Percentiles rank a stretch among this genome's conserved stretches.
These are phyloP conservation scores for Globisporangium rhizosaccharum DNA, from an alignment of 352 stramenopile genomes.

Conservation along the genomic window DNA sequence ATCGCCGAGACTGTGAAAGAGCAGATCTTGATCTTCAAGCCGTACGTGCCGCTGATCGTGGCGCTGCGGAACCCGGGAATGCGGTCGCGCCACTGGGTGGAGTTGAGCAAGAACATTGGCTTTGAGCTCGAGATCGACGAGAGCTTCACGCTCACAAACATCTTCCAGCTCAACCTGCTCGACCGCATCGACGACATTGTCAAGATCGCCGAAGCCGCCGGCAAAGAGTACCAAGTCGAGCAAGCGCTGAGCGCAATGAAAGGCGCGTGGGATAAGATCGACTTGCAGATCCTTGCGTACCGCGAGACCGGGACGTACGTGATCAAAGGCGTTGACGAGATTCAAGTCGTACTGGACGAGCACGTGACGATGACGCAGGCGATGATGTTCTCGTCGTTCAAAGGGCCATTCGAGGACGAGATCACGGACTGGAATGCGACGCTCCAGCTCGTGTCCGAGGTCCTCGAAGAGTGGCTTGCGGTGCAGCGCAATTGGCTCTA, in stretches of 20 bases:
- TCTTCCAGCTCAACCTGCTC: constrained; percentile 80
- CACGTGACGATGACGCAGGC: constrained; percentile 95
- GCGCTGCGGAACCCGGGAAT: constrained; percentile 91
- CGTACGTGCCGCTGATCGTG: constrained; percentile 90
- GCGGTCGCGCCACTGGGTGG: constrained; percentile 91
- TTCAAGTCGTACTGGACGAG: constrained; percentile 92
- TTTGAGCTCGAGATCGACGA: constrained; percentile 88
- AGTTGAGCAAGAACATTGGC: constrained; percentile 80
- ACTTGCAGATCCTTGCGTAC: constrained; percentile 88
- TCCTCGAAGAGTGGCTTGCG: constrained; percentile 92
- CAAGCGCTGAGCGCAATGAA: constrained; percentile 92
- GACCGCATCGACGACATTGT: constrained; percentile 89
- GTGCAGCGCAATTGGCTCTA: constrained; percentile 96
- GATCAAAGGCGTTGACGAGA: constrained; percentile 93
- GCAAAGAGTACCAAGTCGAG: constrained; percentile 95
- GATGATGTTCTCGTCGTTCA: constrained; percentile 96
- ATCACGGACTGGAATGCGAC: constrained; percentile 92
- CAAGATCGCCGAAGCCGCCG: constrained; percentile 89
- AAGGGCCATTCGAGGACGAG: constrained; percentile 92
- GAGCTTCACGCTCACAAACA: constrained; percentile 79
- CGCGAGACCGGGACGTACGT: constrained; percentile 93
- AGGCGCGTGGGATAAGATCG: constrained; percentile 84
- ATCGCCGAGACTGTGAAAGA: constrained; percentile 91
- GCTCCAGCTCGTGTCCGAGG: constrained; percentile 89
- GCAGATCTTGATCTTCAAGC: constrained; percentile 91